Evolutionary conservation across 2,329 filamentous ascomycete species (phyloP).

Genomic region (Lachnellula arida): DNA sequence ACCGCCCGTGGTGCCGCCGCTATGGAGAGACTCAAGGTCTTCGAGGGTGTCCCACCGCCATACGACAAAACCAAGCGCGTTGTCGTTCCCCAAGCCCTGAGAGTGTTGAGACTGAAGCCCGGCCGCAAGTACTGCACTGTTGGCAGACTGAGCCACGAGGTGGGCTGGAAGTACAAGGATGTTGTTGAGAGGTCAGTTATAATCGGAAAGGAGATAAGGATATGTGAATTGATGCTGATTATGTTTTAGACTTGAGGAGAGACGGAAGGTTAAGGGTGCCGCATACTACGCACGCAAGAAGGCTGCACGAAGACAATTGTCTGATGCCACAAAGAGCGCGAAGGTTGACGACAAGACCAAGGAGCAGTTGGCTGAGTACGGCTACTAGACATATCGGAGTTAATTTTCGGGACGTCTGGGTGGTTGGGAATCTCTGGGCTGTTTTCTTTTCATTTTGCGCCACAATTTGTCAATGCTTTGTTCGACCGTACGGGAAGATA

Average conservation of each 20-base stretch:
- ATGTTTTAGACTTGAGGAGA: conserved; percentile 81
- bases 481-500: conserved; percentile 26
- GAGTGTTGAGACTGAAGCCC: conserved; percentile 94
- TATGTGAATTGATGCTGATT: conserved; percentile 19
- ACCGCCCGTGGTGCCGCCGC: conserved; percentile 95
- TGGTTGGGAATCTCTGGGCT: conserved; percentile 18
- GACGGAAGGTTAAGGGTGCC: conserved; percentile 97
- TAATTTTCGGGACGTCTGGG: conserved; percentile 22
- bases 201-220: conserved; percentile 3
- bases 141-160: conserved; percentile 95
- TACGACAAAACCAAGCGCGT: conserved; percentile 99
- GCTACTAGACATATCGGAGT: conserved; percentile 64
- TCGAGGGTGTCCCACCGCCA: conserved; percentile 97
- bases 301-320: conserved; percentile 83
- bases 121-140: conserved; percentile 99
- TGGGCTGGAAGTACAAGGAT: conserved; percentile 99
- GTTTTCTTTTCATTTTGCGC: conserved; percentile 25
- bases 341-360: conserved; percentile 81
- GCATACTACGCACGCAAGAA: conserved; percentile 99
- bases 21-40: conserved; percentile 98
- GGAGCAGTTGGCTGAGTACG: conserved; percentile 82
- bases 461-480: conserved; percentile 32
- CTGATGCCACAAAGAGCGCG: conserved; percentile 89
- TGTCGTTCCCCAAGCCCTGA: conserved; percentile 96
- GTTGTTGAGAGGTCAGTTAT: conserved; percentile 87